Base-by-base conservation (phyloP, 768 basidiomycete genomes). In the Boletus sp. region DNA sequence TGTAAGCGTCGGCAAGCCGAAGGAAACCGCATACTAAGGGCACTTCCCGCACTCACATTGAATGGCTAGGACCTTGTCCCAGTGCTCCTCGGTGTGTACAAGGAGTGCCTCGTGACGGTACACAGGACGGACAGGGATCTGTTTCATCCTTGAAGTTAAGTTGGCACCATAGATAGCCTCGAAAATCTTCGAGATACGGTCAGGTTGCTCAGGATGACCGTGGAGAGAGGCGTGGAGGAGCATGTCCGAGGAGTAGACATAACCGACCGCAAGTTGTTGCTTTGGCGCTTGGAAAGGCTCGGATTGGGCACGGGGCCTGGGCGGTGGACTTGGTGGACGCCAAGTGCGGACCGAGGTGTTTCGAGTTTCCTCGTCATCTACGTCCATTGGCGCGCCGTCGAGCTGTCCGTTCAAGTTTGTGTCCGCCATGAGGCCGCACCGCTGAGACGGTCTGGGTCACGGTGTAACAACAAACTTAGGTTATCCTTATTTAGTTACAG, bases 61-160 rank as follows among this genome's bases (percentile, higher is more conserved):
- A 28, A 94, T 86, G 24, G 84, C 86, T 56, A 89, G 77, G 20
- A 98, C 88, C 73, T 91, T 92, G 60, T 94, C 83, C 94, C 95
- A 98, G 61, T 93, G 90, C 49, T 89, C 90, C 64, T 90, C 86
- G 46, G 86, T 88, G 72, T 99, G 97, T 5, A 98, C 94, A 24
- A 98, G 84, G 55, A 92, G 73, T 12, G 86, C 90, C 74, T 98
- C 95, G 32, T 87, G 81, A 58, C 82, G 83, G 42, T 80, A 78
- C 12, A 90, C 92, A 48, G 83, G 79, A 50, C 92, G 80, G 64
- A 92, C 88, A 0, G 85, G 85, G 18, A 98, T 74, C 64, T 80
- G 81, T 66, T 86, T 84, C 92, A 96, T 96, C 65, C 83, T 82
- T 17, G 76, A 65, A 46, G 85, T 78, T 63, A 90, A 76, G 29